Base-by-base conservation (phyloP, 2,329 filamentous ascomycete species). In the Fulvia fulva region DNA sequence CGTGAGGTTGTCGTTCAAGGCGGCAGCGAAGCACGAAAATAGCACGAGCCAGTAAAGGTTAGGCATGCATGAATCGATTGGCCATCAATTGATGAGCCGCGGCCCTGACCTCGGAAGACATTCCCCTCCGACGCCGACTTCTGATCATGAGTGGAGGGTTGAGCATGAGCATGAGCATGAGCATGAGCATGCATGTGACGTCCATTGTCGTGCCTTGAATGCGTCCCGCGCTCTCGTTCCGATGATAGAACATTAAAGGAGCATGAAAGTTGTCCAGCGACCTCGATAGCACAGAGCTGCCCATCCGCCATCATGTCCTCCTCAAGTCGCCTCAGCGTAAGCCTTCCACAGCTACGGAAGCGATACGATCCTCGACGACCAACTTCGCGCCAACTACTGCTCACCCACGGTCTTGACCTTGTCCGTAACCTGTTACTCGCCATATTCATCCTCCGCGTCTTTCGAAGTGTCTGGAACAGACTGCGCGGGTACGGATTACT, bases 341-440 rank as follows among this genome's bases (percentile, higher is more conserved):
- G 46, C 45, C 55, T 66, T 12, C 61, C 65, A 32, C 61, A 62
- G 50, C 62, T 70, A 46, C 62, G 63, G 51, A 67, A 65, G 62
- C 61, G 63, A 44, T 66, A 65, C 59, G 61, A 56, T 53, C 51
- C 62, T 43, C 55, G 60, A 45, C 61, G 57, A 19, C 54, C 62
- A 26, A 59, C 53, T 41, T 56, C 61, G 43, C 62, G 66, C 16
- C 67, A 69, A 55, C 59, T 67, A 45, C 58, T 68, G 30, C 59
- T 70, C 50, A 49, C 54, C 28, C 63, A 67, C 22, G 57, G 63
- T 51, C 51, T 70, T 51, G 67, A 72, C 53, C 19, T 68, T 60
- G 71, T 96, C 61, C 89, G 90, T 55, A 96, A 97, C 73, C 80
- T 97, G 59, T 80, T 97, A 68, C 96, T 97, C 75, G 81, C 92